Base-by-base conservation (phyloP, 2,329 filamentous ascomycete genomes). In the Helotiales sp. region DNA sequence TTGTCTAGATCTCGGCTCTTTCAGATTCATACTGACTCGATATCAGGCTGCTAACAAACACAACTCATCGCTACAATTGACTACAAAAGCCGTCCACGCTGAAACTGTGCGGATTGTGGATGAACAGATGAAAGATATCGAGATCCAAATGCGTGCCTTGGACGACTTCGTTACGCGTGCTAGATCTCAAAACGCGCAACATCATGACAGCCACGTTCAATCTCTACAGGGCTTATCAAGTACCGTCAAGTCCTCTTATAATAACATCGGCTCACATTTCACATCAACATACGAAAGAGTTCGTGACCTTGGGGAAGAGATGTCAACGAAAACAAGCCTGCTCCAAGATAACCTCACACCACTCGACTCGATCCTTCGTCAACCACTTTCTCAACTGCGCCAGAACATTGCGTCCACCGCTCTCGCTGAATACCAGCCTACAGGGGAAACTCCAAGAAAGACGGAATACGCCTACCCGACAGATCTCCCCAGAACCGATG, bases 101-200 rank as follows among this genome's bases (percentile, higher is more conserved):
- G 90, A 96, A 74, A 97, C 93, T 0, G 85, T 96, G 29, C 87
- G 88, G 6, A 93, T 96, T 57, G 93, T 98, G 12, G 90, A 93
- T 68, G 87, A 89, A 57, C 95, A 99, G 75, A 90, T 96, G 76
- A 82, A 84, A 55, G 90, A 96, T 65, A 88, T 99, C 70, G 88
- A 90, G 60, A 82, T 81, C n/a, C 91, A 98, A 73, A 93, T 99
- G 83, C 84, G 87, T 56, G 90, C 91, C 1, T 81, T 99, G 7
- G 93, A 98, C 68, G 90, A 93, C 64, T 96, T 97, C 67, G 91
- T 98, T 36, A 82, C 87, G 30, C 86, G 90, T 30, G 92, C 96
- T 50, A 85, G 88, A 59, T 84, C 83, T 1, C 89, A 96, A 68
- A 98, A 96, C 71, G 84, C 88, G 29, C 79, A 80, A 17, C 91